phyloP scores from a whole-genome alignment of 257 asterid genomes.

The Ehretia macrophylla region DNA sequence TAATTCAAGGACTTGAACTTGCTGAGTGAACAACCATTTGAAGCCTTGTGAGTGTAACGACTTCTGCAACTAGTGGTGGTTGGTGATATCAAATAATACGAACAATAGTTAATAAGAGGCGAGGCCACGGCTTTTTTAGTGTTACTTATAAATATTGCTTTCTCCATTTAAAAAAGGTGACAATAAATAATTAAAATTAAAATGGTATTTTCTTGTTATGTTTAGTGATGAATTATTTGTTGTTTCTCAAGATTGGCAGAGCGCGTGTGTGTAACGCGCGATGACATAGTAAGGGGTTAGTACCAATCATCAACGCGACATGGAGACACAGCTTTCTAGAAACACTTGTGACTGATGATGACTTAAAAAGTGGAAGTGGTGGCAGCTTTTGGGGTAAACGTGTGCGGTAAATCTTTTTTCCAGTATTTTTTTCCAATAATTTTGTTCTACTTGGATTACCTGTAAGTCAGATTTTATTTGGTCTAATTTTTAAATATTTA shows the following conservation, averaged over 20 bases:
- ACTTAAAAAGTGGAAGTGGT: background rate
- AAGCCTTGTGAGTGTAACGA: slow-evolving; percentile 13
- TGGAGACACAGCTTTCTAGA: background rate
- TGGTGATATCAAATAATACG: background rate
- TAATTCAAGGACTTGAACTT: slow-evolving; percentile 18
- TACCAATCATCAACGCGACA: background rate
- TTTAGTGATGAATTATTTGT: background rate
- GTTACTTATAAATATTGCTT: background rate
- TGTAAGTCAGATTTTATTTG: too few species aligned
- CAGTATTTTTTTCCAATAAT: too few species aligned
- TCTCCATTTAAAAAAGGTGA: too few species aligned
- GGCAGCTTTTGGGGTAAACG: background rate
- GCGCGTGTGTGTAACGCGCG: background rate
- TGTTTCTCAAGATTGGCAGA: background rate
- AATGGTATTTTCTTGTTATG: too few species aligned
- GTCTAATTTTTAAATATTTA: too few species aligned
- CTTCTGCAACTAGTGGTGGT: slow-evolving; percentile 4
- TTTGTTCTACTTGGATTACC: too few species aligned
- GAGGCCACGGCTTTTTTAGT: background rate
- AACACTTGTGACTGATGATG: background rate
- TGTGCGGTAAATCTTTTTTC: too few species aligned
- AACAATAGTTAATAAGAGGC: background rate
- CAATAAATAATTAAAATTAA: too few species aligned
- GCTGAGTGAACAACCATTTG: slow-evolving; percentile 32
- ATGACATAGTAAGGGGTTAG: background rate